Percentiles rank a stretch among this genome's conserved stretches.
phyloP scores from a whole-genome alignment of 2,329 filamentous ascomycete species.

The Trichophyton verrucosum region DNA sequence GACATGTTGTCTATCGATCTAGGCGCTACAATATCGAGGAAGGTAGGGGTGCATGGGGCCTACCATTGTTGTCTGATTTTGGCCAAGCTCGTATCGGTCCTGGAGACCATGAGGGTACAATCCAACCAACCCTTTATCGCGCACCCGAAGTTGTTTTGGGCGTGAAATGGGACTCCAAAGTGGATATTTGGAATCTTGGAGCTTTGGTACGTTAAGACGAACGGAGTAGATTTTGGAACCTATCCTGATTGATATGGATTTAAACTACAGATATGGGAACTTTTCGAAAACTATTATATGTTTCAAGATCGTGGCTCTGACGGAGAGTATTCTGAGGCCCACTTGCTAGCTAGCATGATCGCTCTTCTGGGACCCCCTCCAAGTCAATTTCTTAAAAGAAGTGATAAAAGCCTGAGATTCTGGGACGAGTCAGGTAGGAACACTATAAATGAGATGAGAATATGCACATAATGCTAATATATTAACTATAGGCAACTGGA shows the following conservation, averaged over 20 bases:
- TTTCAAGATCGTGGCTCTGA: conserved; percentile 12
- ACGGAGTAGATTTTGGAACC: no score
- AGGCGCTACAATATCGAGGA: conserved; percentile 12
- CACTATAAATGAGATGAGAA: no score
- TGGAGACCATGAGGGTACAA: conserved; percentile 26
- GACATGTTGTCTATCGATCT: conserved; percentile 18
- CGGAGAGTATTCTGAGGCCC: conserved; percentile 9
- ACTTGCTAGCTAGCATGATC: conserved; percentile 38
- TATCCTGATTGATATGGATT: no score
- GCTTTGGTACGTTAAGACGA: conserved; percentile 13
- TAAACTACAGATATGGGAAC: no score
- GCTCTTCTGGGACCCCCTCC: conserved; percentile 35
- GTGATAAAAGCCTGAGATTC: conserved; percentile 8
- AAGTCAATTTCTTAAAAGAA: conserved; percentile 23
- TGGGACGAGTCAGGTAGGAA: conserved; percentile 7
- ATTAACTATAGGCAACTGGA: conserved; percentile 5
- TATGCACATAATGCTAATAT: not conserved
- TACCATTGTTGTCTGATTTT: conserved; percentile 17
- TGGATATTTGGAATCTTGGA: conserved; percentile 24
- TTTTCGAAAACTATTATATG: conserved; percentile 14
- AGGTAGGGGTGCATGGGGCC: conserved; percentile 4
- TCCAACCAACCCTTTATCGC: conserved; percentile 27
- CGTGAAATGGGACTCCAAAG: conserved; percentile 19
- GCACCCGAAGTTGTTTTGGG: conserved; percentile 21
- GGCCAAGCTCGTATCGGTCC: conserved; percentile 17